A percentile compares a stretch with the other conserved stretches of the same genome.
Evolutionary conservation across 2,329 filamentous ascomycete species (phyloP).

Genomic region (Leptographium procerum): DNA sequence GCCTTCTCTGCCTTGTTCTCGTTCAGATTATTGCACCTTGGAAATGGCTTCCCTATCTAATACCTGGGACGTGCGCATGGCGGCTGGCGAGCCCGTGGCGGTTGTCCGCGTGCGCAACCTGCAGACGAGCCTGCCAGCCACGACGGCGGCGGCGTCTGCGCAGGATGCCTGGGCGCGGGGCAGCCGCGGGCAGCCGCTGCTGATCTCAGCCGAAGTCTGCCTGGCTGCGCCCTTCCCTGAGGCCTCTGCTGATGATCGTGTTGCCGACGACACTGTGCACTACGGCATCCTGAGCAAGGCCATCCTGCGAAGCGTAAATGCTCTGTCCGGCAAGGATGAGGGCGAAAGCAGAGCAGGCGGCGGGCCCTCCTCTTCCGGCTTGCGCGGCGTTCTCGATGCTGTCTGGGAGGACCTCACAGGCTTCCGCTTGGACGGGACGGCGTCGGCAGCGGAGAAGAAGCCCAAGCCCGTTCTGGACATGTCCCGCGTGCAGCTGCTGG

Average conservation of each 20-base stretch:
- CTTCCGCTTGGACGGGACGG: constrained; percentile 19
- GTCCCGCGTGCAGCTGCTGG: constrained; percentile 30
- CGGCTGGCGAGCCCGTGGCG: constrained; percentile 34
- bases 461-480: constrained; percentile 21
- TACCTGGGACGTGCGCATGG: constrained; percentile 24
- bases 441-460: constrained; percentile 17
- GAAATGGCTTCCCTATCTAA: background rate
- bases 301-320: constrained; percentile 35
- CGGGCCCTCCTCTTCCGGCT: constrained; percentile 7
- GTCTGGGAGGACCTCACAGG: constrained; percentile 28
- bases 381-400: constrained; percentile 23
- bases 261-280: constrained; percentile 62
- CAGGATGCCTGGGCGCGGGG: constrained; percentile 57
- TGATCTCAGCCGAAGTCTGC: constrained; percentile 48
- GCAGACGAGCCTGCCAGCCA: constrained; percentile 39
- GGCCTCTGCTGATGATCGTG: constrained; percentile 47
- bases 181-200: constrained; percentile 47
- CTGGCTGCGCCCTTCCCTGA: constrained; percentile 41
- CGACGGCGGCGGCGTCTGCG: background rate
- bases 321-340: background rate
- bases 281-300: constrained; percentile 62
- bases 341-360: constrained; percentile 12
- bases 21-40: too few relatives aligned
- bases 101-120: constrained; percentile 53
- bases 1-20: background rate